These are phyloP conservation scores for Gymnopus androsaceus DNA, from an alignment of 1,284 basidiomycete species.

Conservation along the genomic window DNA sequence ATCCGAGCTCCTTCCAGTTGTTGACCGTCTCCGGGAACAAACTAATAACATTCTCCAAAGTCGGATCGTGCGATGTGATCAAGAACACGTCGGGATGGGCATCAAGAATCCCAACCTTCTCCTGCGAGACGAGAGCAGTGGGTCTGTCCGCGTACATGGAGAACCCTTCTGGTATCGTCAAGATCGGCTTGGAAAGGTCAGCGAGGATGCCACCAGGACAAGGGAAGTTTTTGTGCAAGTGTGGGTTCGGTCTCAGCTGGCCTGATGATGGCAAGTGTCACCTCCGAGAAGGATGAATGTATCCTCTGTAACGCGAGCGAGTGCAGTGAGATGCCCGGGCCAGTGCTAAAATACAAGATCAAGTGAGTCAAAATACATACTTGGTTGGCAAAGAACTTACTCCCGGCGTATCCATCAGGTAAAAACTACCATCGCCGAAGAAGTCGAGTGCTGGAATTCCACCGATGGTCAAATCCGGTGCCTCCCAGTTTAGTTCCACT, in stretches of 20 bases:
- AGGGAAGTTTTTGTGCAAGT: conserved; percentile 17
- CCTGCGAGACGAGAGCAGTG: not conserved
- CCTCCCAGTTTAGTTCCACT: conserved; percentile 18
- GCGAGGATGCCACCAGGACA: conserved; percentile 20
- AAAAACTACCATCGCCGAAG: conserved; percentile 27
- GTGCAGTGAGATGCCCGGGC: conserved; percentile 23
- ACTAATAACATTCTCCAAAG: conserved; percentile 16
- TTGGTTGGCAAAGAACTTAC: conserved; percentile 10
- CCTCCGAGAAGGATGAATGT: conserved; percentile 26
- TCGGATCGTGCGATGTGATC: conserved; percentile 24
- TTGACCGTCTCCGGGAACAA: conserved; percentile 21
- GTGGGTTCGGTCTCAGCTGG: conserved; percentile 21
- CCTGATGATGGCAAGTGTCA: conserved; percentile 27
- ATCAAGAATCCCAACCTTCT: conserved; percentile 22
- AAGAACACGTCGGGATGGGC: conserved; percentile 24
- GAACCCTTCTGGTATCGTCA: conserved; percentile 11
- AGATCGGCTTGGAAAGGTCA: conserved; percentile 16
- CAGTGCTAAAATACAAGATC: conserved; percentile 2
- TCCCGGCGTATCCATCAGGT: conserved; percentile 25
- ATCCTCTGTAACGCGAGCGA: conserved; percentile 25
- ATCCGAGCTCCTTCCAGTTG: conserved; percentile 25
- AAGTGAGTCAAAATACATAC: not conserved
- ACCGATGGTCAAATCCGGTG: conserved; percentile 21
- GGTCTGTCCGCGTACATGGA: conserved; percentile 7
- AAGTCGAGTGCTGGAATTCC: conserved; percentile 22